These are phyloP conservation scores for Talaromyces sp. DNA, from an alignment of 2,329 filamentous ascomycete species.

Conservation along the genomic window DNA sequence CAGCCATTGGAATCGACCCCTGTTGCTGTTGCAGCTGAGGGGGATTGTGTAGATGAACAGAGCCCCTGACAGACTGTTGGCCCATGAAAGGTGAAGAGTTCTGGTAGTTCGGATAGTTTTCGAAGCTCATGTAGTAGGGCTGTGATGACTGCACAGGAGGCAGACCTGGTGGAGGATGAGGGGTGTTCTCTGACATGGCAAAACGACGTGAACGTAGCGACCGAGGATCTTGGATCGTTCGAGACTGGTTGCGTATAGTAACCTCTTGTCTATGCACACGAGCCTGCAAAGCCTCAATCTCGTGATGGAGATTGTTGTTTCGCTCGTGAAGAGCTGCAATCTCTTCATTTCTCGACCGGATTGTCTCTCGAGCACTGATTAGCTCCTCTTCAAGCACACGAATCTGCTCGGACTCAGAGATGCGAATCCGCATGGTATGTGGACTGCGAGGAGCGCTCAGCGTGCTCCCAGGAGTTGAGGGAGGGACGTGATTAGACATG, in stretches of 20 bases:
- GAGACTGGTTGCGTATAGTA: constrained; percentile 22
- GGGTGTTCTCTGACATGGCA: constrained; percentile 5
- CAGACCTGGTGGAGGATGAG: background rate
- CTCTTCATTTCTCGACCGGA: background rate
- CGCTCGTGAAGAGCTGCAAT: background rate
- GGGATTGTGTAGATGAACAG: background rate
- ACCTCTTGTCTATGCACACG: constrained; percentile 17
- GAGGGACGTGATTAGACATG: background rate
- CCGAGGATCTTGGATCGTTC: constrained; percentile 21
- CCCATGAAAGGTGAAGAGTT: background rate
- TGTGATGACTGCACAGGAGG: background rate
- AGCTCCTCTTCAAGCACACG: background rate
- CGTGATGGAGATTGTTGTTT: background rate
- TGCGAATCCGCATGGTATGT: background rate
- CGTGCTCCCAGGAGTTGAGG: background rate
- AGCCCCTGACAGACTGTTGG: background rate
- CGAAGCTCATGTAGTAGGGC: background rate
- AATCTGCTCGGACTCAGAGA: background rate
- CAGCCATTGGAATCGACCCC: background rate
- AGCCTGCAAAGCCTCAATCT: constrained; percentile 14
- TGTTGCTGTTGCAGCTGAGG: background rate
- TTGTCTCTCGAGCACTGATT: background rate
- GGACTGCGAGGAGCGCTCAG: background rate
- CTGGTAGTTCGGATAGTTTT: background rate
- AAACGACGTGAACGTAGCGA: constrained; percentile 6